Percentiles rank a stretch among this genome's conserved stretches.
These are phyloP conservation scores for Tricholoma saponaceum DNA, from an alignment of 768 basidiomycete species.

Conservation along the genomic window DNA sequence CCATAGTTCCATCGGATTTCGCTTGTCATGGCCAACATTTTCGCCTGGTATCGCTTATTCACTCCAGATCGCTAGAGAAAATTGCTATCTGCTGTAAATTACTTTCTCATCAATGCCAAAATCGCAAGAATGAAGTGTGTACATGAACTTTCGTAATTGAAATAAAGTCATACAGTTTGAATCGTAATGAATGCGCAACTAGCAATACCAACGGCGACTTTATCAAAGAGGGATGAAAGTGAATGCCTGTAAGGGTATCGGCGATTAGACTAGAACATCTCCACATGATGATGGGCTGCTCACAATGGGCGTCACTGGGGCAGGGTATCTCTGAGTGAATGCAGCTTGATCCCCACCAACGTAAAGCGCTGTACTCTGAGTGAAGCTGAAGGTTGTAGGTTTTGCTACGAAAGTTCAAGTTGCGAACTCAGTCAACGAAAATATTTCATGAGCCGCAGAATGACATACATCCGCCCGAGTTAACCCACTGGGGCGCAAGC, in stretches of 20 bases:
- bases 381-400: conserved; percentile 2
- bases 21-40: background rate
- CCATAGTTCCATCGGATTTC: background rate
- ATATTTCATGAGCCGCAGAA: background rate
- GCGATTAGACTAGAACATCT: background rate
- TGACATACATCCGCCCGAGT: conserved; percentile 17
- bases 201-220: background rate
- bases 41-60: background rate
- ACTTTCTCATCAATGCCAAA: background rate
- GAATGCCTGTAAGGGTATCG: background rate
- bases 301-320: background rate
- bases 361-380: conserved; percentile 4
- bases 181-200: background rate
- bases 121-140: background rate
- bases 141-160: background rate
- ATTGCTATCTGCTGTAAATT: background rate
- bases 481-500: conserved; percentile 18
- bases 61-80: background rate
- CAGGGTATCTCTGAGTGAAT: conserved; percentile 4
- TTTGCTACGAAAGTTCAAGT: conserved; percentile 1
- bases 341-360: conserved; percentile 4
- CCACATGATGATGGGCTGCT: background rate
- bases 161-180: background rate
- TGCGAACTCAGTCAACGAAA: background rate
- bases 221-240: background rate